Base-by-base conservation (phyloP, 345 rosid genomes). In the Syzygium jambos region DNA sequence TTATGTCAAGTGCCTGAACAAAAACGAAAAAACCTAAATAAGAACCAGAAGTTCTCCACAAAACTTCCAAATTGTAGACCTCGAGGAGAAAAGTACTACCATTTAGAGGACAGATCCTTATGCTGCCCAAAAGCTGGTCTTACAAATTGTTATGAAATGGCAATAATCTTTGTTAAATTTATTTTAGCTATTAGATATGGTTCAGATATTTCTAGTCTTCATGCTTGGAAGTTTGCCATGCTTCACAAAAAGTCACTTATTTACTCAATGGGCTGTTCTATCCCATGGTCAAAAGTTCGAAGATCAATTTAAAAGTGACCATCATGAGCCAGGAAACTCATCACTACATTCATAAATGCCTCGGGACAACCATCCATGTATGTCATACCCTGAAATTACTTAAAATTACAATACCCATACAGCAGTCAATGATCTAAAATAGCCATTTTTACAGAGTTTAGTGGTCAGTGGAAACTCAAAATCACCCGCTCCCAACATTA, bases 1-100 rank as follows among this genome's bases (percentile, higher is more conserved):
- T 96, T 85, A 97, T 90, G 92, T 97, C 97, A 89, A 97, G 95
- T 85, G 99, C 98, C 98, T 97, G 92, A 84, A 87, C 86, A 54
- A 89, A 90, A 87, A 85, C 82, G 34, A 13, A 83, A 88, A 38
- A 73, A 38, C 49, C 27, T 9, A 73, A 38, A 34, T 73, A 85
- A 89, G 34, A 82, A 15, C 57, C 82, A 73, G 82, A 73, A 73
- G 49, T 38, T 38, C 46, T 73, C 27, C 27, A 83, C 55, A 29
- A 83, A 84, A 55, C 41, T 27, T 85, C n/a, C 52, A 56, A 55
- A 52, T 77, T 22, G 63, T 73, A 51, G 73, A 68, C 11, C 49
- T 54, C 3, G 3, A 84, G 86, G 86, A 54, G 68, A 85, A 53
- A 51, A 84, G 85, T 73, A 38, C 27, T 38, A 73, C 49, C 49